Base-by-base conservation (phyloP, 345 rosid species). In the Gossypium herbaceum region DNA sequence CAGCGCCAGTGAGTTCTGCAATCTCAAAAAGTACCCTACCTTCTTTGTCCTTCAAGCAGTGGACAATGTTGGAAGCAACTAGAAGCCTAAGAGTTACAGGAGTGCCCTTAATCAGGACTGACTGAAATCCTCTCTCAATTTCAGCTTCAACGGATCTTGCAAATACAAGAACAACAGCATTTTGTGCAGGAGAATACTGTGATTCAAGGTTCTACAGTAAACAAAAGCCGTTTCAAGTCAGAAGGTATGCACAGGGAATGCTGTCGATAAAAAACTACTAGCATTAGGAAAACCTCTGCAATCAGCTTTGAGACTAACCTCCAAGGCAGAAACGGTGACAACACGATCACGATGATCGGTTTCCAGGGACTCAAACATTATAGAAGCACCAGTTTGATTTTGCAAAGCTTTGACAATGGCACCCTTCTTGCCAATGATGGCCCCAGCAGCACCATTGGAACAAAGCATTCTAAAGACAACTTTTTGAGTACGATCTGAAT, bases 351-450 rank as follows among this genome's bases (percentile, higher is more conserved):
- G 73, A 9, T 78, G 77, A 25, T 51, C 71, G 16, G 78, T 71
- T 12, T 61, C 13, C 6, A 84, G 82, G 78, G 85, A 27, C 19
- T 81, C 85, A 79, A 87, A 44, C 17, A 19, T 48, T 41, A 91
- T 86, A 59, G 86, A 83, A 81, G 93, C 96, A 78, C 96, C 89
- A 0, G 93, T 77, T 77, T 79, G 82, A 72, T 86, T 85, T 81
- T 89, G 80, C 69, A 91, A 72, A 79, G 84, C 83, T 84, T 86
- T 85, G 56, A 91, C 83, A 54, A 77, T 73, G 61, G 79, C 76
- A 60, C 96, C 93, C 79, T 51, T 82, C 80, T 78, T 84, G 73
- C 96, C 96, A 78, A 91, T 91, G n/a, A 89, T 85, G 58, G 86
- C 85, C n/a, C 92, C 90, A 29, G 89, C 88, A 64, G 79, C 84